These are phyloP conservation scores for Dictyostelium intermedium DNA, from an alignment of 78 protist genomes.

Conservation along the genomic window DNA sequence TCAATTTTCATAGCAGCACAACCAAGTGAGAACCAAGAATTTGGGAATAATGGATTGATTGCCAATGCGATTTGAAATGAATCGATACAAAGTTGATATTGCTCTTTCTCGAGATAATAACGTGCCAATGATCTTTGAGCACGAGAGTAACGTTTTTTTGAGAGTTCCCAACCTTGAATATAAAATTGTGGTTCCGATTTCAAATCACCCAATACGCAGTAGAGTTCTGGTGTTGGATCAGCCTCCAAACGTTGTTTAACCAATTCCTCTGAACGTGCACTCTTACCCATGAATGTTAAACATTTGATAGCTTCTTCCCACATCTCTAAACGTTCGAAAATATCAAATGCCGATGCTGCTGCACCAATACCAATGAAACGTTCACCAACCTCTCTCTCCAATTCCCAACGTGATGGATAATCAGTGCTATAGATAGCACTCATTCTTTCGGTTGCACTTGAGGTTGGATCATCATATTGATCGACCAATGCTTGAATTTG, in stretches of 20 bases:
- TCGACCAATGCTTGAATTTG: constrained; percentile 86
- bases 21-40: constrained; percentile 87
- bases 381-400: constrained; percentile 81
- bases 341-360: constrained; percentile 80
- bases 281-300: constrained; percentile 62
- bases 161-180: constrained; percentile 78
- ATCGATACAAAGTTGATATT: constrained; percentile 58
- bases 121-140: constrained; percentile 81
- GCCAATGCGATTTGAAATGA: constrained; percentile 40
- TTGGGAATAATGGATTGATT: constrained; percentile 79
- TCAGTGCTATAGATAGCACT: neutral
- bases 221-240: constrained; percentile 73
- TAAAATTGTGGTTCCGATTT: constrained; percentile 50
- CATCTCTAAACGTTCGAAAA: constrained; percentile 83
- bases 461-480: constrained; percentile 78
- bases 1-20: constrained; percentile 77
- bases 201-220: constrained; percentile 84
- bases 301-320: constrained; percentile 87
- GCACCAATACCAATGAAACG: constrained; percentile 79
- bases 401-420: constrained; percentile 73
- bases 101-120: neutral
- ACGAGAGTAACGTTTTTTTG: constrained; percentile 52
- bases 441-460: constrained; percentile 34
- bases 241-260: constrained; percentile 34
- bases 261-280: constrained; percentile 76